A percentile compares a stretch with the other conserved stretches of the same genome.
Evolutionary conservation across 2,329 filamentous ascomycete species (phyloP).

Genomic region (Grosmannia clavigera): DNA sequence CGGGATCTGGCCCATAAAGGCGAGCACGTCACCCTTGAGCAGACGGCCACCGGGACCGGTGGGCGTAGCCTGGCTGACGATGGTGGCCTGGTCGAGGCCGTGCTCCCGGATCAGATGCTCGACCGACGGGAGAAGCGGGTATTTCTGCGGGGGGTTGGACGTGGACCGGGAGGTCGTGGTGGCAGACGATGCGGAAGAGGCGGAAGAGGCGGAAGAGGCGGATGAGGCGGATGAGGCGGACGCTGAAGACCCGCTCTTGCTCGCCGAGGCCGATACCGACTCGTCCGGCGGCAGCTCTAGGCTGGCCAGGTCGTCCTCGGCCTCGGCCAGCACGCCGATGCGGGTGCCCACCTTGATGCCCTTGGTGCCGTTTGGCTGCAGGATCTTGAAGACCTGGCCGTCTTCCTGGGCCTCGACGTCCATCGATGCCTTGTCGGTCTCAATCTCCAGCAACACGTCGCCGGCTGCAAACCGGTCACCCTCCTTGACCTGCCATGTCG

Average conservation of each 20-base stretch:
- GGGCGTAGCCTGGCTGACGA: constrained; percentile 69
- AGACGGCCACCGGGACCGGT: constrained; percentile 80
- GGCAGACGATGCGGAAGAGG: constrained; percentile 2
- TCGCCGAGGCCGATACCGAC: constrained; percentile 13
- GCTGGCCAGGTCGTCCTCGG: constrained; percentile 63
- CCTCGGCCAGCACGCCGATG: constrained; percentile 73
- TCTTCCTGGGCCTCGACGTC: constrained; percentile 90
- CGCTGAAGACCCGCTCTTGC: background rate
- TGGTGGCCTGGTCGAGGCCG: constrained; percentile 55
- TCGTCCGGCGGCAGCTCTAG: constrained; percentile 67
- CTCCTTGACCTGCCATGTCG: constrained; percentile 76
- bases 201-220: background rate
- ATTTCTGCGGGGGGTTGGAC: constrained; percentile 45
- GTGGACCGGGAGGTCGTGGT: constrained; percentile 28
- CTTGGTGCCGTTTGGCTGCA: constrained; percentile 61
- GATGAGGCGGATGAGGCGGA: constrained; percentile 13
- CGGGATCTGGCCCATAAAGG: constrained; percentile 70
- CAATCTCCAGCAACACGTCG: constrained; percentile 81
- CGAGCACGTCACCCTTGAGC: constrained; percentile 90
- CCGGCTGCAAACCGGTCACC: constrained; percentile 71
- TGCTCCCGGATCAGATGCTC: constrained; percentile 68
- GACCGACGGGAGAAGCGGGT: constrained; percentile 74
- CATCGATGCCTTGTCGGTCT: constrained; percentile 92
- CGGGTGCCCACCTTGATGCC: constrained; percentile 63
- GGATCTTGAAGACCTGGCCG: constrained; percentile 75